A percentile compares a stretch with the other conserved stretches of the same genome.
phyloP scores from a whole-genome alignment of 495 filamentous ascomycete species.

The Penicillium fimorum region DNA sequence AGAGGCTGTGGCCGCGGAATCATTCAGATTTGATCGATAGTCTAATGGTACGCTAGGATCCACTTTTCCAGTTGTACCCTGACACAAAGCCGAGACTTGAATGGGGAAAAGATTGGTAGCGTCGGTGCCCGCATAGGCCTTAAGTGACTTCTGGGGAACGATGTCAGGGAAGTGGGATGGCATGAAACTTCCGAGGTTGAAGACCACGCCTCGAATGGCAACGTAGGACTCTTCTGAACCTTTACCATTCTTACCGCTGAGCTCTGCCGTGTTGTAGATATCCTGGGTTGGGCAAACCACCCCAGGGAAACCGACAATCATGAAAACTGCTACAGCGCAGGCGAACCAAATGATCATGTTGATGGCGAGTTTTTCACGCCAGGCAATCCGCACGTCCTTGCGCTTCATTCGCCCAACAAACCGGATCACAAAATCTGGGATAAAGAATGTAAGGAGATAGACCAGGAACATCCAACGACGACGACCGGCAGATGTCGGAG shows the following conservation, averaged over 20 bases:
- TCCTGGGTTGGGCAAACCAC: constrained; percentile 90
- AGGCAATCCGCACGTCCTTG: constrained; percentile 89
- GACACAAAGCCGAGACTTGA: constrained; percentile 89
- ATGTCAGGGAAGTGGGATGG: constrained; percentile 78
- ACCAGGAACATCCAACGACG: constrained; percentile 92
- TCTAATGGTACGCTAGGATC: constrained; percentile 74
- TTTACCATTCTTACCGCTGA: constrained; percentile 73
- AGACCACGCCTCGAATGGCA: constrained; percentile 84
- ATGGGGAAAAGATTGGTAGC: constrained; percentile 88
- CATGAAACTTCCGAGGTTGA: constrained; percentile 73
- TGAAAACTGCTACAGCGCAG: constrained; percentile 78
- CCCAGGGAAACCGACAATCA: constrained; percentile 81
- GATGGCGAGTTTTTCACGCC: constrained; percentile 97
- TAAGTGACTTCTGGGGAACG: constrained; percentile 62
- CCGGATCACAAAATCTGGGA: constrained; percentile 82
- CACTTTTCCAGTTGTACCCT: constrained; percentile 65
- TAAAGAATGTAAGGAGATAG: constrained; percentile 77
- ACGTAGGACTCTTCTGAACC: constrained; percentile 61
- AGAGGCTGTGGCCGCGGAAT: constrained; percentile 59
- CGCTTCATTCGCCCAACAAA: constrained; percentile 81
- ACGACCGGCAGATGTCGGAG: constrained; percentile 72
- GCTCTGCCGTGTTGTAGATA: constrained; percentile 78
- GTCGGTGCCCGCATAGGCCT: constrained; percentile 81
- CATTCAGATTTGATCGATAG: constrained; percentile 70
- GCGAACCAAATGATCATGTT: constrained; percentile 95